phyloP scores from a whole-genome alignment of 176 grass and related monocot species.

The Bromus sterilis region DNA sequence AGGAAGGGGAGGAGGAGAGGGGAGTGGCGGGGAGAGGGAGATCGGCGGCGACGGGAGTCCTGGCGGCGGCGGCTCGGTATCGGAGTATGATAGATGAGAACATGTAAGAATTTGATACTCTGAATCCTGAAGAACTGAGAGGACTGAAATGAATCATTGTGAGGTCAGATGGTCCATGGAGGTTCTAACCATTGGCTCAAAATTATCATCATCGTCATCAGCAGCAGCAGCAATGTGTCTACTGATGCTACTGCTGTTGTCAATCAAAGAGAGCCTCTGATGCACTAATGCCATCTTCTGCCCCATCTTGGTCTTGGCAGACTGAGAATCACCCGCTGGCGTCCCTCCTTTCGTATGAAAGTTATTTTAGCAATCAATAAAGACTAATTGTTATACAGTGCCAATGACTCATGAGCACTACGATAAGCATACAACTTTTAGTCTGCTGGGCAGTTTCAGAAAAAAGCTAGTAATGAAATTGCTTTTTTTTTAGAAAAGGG shows the following conservation, averaged over 20 bases:
- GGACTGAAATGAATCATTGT: not conserved
- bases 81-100: not conserved
- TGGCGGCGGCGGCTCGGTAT: no score
- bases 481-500: not conserved
- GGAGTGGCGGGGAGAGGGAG: no score
- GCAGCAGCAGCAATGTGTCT: not conserved
- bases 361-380: not conserved
- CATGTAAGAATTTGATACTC: not conserved
- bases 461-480: no score
- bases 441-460: no score
- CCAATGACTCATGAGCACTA: no score
- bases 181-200: not conserved
- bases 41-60: no score
- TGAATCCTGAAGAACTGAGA: not conserved
- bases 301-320: slow-evolving; percentile 19
- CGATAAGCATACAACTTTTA: no score
- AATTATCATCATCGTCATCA: not conserved
- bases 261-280: slow-evolving; percentile 12
- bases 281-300: slow-evolving; percentile 13
- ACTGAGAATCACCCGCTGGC: not conserved
- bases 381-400: not conserved
- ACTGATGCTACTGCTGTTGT: not conserved
- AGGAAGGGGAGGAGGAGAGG: no score
- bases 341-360: slow-evolving; percentile 20
- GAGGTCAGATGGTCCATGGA: not conserved